Conservation (phyloP, 2,329 filamentous ascomycete species). For the Epichloe sibirici region DNA sequence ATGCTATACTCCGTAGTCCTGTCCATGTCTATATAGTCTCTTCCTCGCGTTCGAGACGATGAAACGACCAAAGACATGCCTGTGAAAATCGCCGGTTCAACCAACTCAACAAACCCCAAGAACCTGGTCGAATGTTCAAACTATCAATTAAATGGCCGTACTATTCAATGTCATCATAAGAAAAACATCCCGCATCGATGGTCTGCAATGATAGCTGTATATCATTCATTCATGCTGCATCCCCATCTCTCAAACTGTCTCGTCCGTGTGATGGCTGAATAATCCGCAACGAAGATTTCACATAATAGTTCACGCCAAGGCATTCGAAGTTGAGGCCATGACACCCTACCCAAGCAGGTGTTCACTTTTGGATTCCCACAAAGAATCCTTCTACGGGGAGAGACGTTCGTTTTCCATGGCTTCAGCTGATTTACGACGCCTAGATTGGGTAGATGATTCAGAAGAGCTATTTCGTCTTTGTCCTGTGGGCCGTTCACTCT, state of each 20-base stretch:
- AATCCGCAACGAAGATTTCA: not conserved
- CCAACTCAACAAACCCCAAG: not conserved
- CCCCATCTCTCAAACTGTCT: not conserved
- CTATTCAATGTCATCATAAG: not conserved
- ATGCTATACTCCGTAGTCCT: not conserved
- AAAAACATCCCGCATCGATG: not conserved
- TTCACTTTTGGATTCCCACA: not conserved
- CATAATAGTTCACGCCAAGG: not conserved
- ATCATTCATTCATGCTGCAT: not conserved
- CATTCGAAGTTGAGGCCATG: not conserved
- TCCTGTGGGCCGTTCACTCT: conserved; percentile 5
- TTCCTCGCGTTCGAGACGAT: not conserved
- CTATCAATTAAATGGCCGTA: too few species aligned
- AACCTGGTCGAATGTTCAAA: not conserved
- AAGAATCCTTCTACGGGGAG: conserved; percentile 6
- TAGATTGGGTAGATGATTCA: conserved; percentile 36
- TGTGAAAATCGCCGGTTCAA: not conserved
- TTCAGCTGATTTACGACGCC: conserved; percentile 45
- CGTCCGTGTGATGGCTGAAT: not conserved
- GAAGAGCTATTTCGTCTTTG: conserved; percentile 40
- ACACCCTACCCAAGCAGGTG: not conserved
- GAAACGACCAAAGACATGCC: not conserved
- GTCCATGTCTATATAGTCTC: not conserved
- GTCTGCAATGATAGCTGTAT: not conserved
- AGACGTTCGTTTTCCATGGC: conserved; percentile 25